Evolutionary conservation across 148 eudicot species (phyloP), one percentile per base, ranked within the genome.

Genomic region (Silene uniflora): DNA sequence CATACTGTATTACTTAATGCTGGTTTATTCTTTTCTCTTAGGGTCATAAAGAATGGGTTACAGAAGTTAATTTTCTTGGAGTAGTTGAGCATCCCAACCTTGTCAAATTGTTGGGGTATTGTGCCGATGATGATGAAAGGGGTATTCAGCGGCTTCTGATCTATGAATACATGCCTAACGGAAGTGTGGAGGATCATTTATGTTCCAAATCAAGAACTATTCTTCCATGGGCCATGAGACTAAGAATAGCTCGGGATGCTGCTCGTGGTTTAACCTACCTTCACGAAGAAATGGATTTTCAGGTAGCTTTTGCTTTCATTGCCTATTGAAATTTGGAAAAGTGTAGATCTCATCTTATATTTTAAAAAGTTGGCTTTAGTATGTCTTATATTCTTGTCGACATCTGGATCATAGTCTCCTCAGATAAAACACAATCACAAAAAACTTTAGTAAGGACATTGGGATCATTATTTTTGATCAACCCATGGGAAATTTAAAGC

Each of bases 1-100:
- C 18, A 32, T n/a, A n/a, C n/a, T n/a, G n/a, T 21, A 68, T 39
- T 55, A 76, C 62, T 56, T 21, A 69, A 66, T 27, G 24, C 32
- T 76, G 69, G n/a, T 65, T 21, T 67, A 27, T 81, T 23, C 32
- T 49, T 73, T 61, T 74, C 63, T 52, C 74, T 62, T 81, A 94
- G 98, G 98, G 98, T 70, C 98, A 92, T 83, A 94, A 92, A 84
- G 97, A 94, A 80, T 94, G 98, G 98, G 87, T 92, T 60, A 88
- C 97, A 55, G 98, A 94, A 82, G 97, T 94, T 22, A 89, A 91
- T 77, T 89, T 94, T 75, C 91, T 94, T 63, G 97, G 98, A 76
- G 89, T 91, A 39, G 97, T 88, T 79, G 98, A 91, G 73, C 98
- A 94, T 85, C 85, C 88, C 60, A 90, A 94, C 73, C 93, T 94